A percentile compares a stretch with the other conserved stretches of the same genome.
Conservation (phyloP, 2,329 filamentous ascomycete genomes). For the Botrytis fragariae region DNA sequence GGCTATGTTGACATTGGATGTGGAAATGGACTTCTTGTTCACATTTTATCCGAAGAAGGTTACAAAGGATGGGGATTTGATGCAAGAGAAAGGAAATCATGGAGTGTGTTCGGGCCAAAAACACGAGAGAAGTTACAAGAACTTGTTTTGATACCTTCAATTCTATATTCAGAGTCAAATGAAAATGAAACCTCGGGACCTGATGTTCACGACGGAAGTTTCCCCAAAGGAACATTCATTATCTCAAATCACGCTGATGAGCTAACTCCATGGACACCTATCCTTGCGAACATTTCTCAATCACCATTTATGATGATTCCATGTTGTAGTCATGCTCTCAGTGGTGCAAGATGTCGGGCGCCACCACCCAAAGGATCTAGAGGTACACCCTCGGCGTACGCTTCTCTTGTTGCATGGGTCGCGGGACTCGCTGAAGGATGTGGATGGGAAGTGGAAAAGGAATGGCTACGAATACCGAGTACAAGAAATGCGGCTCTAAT, state of each 20-base stretch:
- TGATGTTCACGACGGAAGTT: constrained; percentile 59
- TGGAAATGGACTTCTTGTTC: constrained; percentile 86
- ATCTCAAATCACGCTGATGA: constrained; percentile 98
- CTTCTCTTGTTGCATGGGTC: constrained; percentile 79
- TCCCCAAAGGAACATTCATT: constrained; percentile 77
- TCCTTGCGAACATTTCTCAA: constrained; percentile 72
- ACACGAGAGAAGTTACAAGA: constrained; percentile 54
- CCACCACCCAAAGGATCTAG: constrained; percentile 45
- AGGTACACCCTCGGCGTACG: constrained; percentile 66
- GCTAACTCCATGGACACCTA: constrained; percentile 90
- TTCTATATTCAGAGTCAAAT: constrained; percentile 27
- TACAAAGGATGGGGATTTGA: constrained; percentile 90
- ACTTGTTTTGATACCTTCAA: constrained; percentile 56
- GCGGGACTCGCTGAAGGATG: constrained; percentile 66
- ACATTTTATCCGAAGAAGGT: constrained; percentile 77
- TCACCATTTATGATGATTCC: constrained; percentile 90
- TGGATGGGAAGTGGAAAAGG: constrained; percentile 74
- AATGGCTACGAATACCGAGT: constrained; percentile 87
- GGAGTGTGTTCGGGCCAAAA: constrained; percentile 64
- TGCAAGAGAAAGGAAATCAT: constrained; percentile 80
- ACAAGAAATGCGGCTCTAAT: constrained; percentile 83
- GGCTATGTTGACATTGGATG: constrained; percentile 97
- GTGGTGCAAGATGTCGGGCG: constrained; percentile 71
- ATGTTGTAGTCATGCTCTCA: constrained; percentile 87
- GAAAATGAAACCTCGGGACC: constrained; percentile 29